Base-by-base conservation (phyloP, 2,329 filamentous ascomycete species). In the Trichophaea hybrida region DNA sequence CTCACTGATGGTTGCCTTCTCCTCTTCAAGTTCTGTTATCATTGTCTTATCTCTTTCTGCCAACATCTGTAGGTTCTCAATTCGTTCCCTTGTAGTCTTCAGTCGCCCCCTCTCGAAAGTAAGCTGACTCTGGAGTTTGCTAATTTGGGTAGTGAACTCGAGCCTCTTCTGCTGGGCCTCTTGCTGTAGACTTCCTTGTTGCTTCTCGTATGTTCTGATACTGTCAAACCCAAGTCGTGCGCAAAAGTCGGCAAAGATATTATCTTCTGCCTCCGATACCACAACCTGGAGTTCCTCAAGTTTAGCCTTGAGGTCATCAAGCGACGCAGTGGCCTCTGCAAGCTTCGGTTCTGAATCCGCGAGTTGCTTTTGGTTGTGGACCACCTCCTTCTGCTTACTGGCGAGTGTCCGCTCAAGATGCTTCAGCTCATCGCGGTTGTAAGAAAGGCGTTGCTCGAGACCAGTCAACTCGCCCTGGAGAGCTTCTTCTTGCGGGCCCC, bases 171-270 rank as follows among this genome's bases (percentile, higher is more conserved):
- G 84, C 0, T 84, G 84, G 49, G 87, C 86, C 71, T 97, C 88
- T 71, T 95, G 88, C 72, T 97, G 90, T 53, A 94, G 76, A 46
- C 86, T 89, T 53, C 93, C 91, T 73, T 97, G 93, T 66, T 94
- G 90, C 32, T 85, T 85, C 71, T 97, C 89, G 69, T 97, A 98
- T 60, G 88, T 86, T 60, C 91, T 86, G 65, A 98, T 94, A 68
- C 94, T 85, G 60, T 81, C 78, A 71, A 95, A 97, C 0, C 90
- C 88, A 17, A 96, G 81, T 58, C 86, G 82, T 67, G 82, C 80
- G 74, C 93, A 98, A 74, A 98, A 98, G 44, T 78, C 77, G 24
- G 78, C 78, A 72, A 96, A 98, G 34, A 98, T 79, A 67, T 89
- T 80, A 70, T 98, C 93, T 70, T 96, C 89, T 15, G 95, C 86